Evolutionary conservation across 768 basidiomycete species (phyloP), one percentile per base, ranked within the genome.

Genomic region (Rhizopogon vulgaris): DNA sequence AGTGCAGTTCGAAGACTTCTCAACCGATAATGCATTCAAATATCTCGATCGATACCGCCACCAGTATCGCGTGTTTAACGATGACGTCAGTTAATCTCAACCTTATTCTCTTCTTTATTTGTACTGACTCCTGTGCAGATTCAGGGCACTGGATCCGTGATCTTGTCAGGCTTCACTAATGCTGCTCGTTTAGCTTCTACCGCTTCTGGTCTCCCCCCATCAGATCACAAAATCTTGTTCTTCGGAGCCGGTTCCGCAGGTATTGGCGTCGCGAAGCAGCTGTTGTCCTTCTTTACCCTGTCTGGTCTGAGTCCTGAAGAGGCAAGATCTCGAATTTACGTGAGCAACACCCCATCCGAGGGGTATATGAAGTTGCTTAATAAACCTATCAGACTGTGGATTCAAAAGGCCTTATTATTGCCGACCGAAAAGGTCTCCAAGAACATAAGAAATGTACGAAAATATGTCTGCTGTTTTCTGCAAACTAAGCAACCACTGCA

Each of bases 1-100:
- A 56, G 77, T 89, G n/a, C 86, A 88, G 53, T 87, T 84, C 55
- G 84, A 84, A 56, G 82, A 90, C 62, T 90, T 87, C 63, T 84
- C 85, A 47, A 87, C 85, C 1, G 83, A 89, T 61, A 85, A 85
- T 48, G 88, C 87, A 2, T 90, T 89, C 73, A 72, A 78, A 42
- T 86, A 86, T 66, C 77, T 90, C 32, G 80, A 81, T 37, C 71
- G 76, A 57, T 86, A 82, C 70, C 75, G 80, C 46, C 60, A 75
- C 39, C 71, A 73, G 41, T 80, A 83, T 63, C 73, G 75, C 51
- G 78, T 80, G 52, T 86, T 86, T 72, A 87, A 86, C 59, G 86
- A 88, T 58, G 86, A 89, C 67, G 84, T 87, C 48, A 56, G 82
- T 68, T 48, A 40, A 24, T 43, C 39, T 17, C 12, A 36, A 7